phyloP scores from a whole-genome alignment of 805 yeast genomes.

The Saccharomyces eubayanus region DNA sequence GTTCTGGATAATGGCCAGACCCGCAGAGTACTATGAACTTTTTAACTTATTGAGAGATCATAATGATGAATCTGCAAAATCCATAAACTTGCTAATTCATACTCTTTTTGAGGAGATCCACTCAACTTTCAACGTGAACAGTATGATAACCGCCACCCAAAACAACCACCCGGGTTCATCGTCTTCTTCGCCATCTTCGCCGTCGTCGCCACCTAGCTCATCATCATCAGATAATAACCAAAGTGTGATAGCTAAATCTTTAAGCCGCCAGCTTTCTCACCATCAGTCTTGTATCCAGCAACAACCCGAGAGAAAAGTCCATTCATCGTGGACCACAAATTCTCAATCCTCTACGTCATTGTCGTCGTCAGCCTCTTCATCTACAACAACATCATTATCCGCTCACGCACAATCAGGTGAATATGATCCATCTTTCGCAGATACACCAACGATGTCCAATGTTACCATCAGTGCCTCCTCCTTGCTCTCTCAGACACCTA shows the following conservation, averaged over 20 bases:
- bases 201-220: not conserved
- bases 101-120: conserved; percentile 21
- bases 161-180: not conserved
- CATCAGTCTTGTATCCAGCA: not conserved
- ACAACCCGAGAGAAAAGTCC: not conserved
- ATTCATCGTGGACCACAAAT: not conserved
- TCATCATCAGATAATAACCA: conserved; percentile 1
- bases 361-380: conserved; percentile 1
- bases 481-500: not conserved
- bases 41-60: conserved; percentile 4
- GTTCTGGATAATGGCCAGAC: conserved; percentile 44
- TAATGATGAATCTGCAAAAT: conserved; percentile 1
- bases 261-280: not conserved
- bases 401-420: not conserved
- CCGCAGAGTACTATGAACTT: conserved; percentile 35
- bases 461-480: not conserved
- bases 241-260: not conserved
- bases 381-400: not conserved
- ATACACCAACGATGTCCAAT: not conserved
- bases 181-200: not conserved
- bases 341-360: not conserved
- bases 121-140: conserved; percentile 18
- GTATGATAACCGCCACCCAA: conserved; percentile 11
- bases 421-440: not conserved
- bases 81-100: conserved; percentile 4